phyloP scores from a whole-genome alignment of 345 rosid species.

The Salix suchowensis region DNA sequence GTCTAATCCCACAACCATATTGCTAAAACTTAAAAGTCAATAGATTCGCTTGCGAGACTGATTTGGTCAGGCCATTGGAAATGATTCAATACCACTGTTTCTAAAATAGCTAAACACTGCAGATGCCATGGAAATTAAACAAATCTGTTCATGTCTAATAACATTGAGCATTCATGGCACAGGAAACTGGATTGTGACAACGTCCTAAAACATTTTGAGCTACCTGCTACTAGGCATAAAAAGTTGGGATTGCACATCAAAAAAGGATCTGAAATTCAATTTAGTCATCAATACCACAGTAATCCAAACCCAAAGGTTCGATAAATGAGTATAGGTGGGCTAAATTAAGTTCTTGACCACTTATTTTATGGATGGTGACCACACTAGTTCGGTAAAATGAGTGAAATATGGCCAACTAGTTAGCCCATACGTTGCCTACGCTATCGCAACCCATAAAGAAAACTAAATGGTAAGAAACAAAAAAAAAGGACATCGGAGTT shows the following conservation, averaged over 20 bases:
- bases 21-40: not conserved
- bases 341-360: not conserved
- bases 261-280: no score
- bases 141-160: no score
- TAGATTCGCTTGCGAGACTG: no score
- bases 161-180: no score
- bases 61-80: not conserved
- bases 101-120: not conserved
- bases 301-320: not conserved
- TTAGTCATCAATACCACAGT: no score
- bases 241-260: not conserved
- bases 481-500: not conserved
- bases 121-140: not conserved
- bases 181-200: not conserved
- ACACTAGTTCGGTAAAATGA: not conserved
- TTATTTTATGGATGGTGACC: not conserved
- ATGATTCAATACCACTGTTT: not conserved
- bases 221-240: not conserved
- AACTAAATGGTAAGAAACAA: not conserved
- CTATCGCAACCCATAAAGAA: not conserved
- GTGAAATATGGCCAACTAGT: not conserved
- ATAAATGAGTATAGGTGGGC: not conserved
- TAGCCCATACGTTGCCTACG: not conserved
- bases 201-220: not conserved
- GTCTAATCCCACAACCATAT: not conserved